Evolutionary conservation across 768 basidiomycete genomes (phyloP).

Genomic region (Phanerodontia chrysosporium): DNA sequence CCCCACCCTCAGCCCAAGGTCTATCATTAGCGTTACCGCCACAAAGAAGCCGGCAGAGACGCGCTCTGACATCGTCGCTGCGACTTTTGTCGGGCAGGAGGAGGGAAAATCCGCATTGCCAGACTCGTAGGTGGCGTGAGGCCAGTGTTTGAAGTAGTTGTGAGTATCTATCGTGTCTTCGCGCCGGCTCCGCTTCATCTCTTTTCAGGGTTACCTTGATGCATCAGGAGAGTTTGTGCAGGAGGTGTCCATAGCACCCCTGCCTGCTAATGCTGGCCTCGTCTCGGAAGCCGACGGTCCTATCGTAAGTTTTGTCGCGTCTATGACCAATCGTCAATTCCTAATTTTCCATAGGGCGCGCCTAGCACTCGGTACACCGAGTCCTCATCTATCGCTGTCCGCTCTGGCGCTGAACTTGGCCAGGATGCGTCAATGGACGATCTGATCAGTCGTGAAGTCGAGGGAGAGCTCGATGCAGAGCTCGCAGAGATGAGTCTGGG

Average conservation of each 20-base stretch:
- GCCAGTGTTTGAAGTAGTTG: slow-evolving; percentile 57
- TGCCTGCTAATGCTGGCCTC: slow-evolving; percentile 31
- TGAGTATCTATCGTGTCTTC: slow-evolving; percentile 30
- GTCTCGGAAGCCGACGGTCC: slow-evolving; percentile 16
- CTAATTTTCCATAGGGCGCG: slow-evolving; percentile 28
- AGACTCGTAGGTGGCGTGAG: slow-evolving; percentile 51
- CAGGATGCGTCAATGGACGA: slow-evolving; percentile 53
- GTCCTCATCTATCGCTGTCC: slow-evolving; percentile 52
- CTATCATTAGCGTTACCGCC: slow-evolving; percentile 38
- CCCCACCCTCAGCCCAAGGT: slow-evolving; percentile 47
- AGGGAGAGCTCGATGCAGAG: slow-evolving; percentile 75
- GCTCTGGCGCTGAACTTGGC: slow-evolving; percentile 63
- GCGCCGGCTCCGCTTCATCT: background rate
- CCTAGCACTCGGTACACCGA: slow-evolving; percentile 69
- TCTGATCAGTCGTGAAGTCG: slow-evolving; percentile 43
- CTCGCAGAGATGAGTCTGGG: slow-evolving; percentile 90
- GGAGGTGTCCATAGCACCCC: slow-evolving; percentile 37
- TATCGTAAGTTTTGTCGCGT: background rate
- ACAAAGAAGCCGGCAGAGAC: slow-evolving; percentile 32
- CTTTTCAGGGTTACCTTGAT: slow-evolving; percentile 50
- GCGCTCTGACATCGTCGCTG: slow-evolving; percentile 39
- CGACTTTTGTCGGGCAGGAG: slow-evolving; percentile 39
- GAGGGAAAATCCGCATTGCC: slow-evolving; percentile 45
- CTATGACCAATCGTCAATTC: background rate
- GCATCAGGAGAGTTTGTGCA: slow-evolving; percentile 49